Evolutionary conservation across 2,329 filamentous ascomycete genomes (phyloP), one percentile per base, ranked within the genome.

Genomic region (Talaromyces sp.): DNA sequence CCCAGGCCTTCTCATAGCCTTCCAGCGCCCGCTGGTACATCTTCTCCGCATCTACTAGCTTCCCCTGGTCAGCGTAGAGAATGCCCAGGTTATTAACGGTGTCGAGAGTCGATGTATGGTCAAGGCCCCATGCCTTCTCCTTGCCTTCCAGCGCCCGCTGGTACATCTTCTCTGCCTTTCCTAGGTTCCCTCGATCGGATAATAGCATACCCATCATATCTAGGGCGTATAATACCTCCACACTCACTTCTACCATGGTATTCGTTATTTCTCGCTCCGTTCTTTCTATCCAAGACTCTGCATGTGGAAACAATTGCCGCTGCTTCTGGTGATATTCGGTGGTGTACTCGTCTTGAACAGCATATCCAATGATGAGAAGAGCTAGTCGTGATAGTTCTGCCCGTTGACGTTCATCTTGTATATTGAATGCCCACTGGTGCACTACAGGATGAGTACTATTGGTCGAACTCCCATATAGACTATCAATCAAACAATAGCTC

Each of bases 401-500:
- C 46, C 35, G 50, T 32, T 58, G 49, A 53, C 54, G 9, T 46
- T 32, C n/a, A 53, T 54, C 32, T 46, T 58, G 50, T 32, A 54
- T 54, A n/a, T 53, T 35, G 46, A 58, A 58, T 31, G 50, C 50
- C 56, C 49, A 58, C 50, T 54, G 17, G 26, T 58, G 35, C 32
- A 58, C 50, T 54, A 58, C 56, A 54, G 56, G 50, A 54, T 58
- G 35, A 54, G 35, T 54, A 54, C 49, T 21, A 46, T 46, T 2
- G 26, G 50, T 54, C 2, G 24, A 53, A 43, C 24, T 46, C 10
- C 26, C 56, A 26, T 14, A 17, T 54, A 46, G 49, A 32, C 26
- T 53, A 14, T 54, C 56, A 54, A 58, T 46, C 32, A 58, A 54
- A 17, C 56, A 53, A 54, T 54, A 58, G 50, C 32, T 46, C 56